These are phyloP conservation scores for Hydrangea macrophylla DNA, from an alignment of 148 eudicot genomes.

Conservation along the genomic window DNA sequence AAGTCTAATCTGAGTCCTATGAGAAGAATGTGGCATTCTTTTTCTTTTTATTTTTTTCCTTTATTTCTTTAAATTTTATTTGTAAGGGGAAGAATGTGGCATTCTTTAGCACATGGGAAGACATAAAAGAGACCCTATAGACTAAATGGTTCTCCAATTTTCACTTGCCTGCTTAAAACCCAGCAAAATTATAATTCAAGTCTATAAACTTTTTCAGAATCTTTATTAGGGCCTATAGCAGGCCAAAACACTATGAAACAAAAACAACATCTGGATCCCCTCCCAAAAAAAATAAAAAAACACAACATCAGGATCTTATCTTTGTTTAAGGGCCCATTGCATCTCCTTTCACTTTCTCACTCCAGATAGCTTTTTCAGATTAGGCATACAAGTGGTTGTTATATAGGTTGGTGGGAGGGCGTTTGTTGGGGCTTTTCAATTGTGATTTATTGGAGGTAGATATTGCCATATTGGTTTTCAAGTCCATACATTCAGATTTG, in stretches of 20 bases:
- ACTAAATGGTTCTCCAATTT: background rate
- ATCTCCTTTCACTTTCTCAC: background rate
- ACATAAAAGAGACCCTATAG: background rate
- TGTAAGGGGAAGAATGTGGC: background rate
- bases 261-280: background rate
- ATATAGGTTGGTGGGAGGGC: slow-evolving; percentile 16
- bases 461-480: too few relatives aligned
- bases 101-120: background rate
- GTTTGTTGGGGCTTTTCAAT: background rate
- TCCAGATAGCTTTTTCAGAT: slow-evolving; percentile 7
- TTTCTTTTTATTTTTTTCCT: too few relatives aligned
- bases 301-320: background rate
- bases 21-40: background rate
- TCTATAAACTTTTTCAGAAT: background rate
- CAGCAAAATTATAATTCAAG: background rate
- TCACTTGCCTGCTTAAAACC: background rate
- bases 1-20: too few relatives aligned
- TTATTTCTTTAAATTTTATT: too few relatives aligned
- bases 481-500: background rate
- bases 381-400: slow-evolving; percentile 5
- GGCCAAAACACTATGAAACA: background rate
- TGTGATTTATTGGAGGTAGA: too few relatives aligned
- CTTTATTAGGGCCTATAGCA: background rate
- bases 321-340: background rate
- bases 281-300: too few relatives aligned